phyloP scores from a whole-genome alignment of 192 early-diverging fungal genomes.

The Backusella australiensis region DNA sequence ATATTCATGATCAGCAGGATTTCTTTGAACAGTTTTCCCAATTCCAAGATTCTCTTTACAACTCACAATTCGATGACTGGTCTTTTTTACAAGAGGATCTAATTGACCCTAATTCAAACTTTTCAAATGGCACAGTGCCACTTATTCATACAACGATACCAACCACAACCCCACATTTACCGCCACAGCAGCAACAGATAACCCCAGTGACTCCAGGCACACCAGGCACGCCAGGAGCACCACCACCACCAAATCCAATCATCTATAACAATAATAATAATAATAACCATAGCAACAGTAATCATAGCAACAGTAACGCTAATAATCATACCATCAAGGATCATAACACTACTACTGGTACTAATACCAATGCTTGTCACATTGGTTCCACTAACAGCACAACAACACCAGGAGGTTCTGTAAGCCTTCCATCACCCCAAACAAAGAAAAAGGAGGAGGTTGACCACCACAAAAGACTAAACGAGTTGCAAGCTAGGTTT shows the following conservation, averaged over 20 bases:
- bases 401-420: background rate
- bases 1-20: background rate
- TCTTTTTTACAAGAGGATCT: background rate
- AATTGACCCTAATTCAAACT: background rate
- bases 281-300: background rate
- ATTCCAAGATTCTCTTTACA: background rate
- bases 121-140: background rate
- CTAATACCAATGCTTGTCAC: no score
- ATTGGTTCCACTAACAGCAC: background rate
- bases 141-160: background rate
- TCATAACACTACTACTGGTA: background rate
- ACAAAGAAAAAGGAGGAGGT: constrained; percentile 8
- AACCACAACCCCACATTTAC: background rate
- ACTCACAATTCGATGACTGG: background rate
- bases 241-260: background rate
- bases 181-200: background rate
- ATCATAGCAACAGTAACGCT: background rate
- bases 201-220: background rate
- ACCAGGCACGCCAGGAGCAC: background rate
- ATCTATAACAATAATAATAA: background rate
- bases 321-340: background rate
- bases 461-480: constrained; percentile 27
- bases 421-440: background rate
- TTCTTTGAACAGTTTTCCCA: constrained; percentile 1
- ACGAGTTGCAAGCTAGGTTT: constrained; percentile 31